Evolutionary conservation across 2,329 filamentous ascomycete genomes (phyloP), one percentile per base, ranked within the genome.

Genomic region (Orbilia blumenaviensis): DNA sequence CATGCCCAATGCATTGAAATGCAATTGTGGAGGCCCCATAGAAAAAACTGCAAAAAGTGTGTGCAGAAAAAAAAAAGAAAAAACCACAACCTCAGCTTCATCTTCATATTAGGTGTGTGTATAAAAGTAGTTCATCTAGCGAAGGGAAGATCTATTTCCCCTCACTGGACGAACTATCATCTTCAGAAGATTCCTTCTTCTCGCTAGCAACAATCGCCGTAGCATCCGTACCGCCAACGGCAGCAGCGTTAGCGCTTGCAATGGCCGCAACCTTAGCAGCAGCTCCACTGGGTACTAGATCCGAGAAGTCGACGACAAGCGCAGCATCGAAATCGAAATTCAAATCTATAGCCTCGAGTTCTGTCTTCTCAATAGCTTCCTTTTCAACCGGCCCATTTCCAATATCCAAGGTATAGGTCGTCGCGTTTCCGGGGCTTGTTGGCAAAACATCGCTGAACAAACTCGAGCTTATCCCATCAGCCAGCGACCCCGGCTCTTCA

Each of bases 401-500:
- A 18, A 66, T 8, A 27, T 76, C 72, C 12, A 77, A 23, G 1
- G 34, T 63, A 54, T 77, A 77, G 1, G 66, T 77, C 21, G 18
- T 34, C 34, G 62, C 41, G 18, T 66, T 77, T 23, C 66, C 67
- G 0, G 73, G 73, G 44, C 73, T 77, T 0, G 73, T 77, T 3
- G 73, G 73, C 27, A 77, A 21, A 16, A 77, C 25, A 42, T 77
- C 73, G 52, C 73, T 77, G 27, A 66, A 71, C 5, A 77, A 56
- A 21, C 66, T 77, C 16, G 73, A 77, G 34, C 66, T 77, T 23
- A 76, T 66, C n/a, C 52, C 66, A 58, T 77, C 73, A 14, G 46
- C 61, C 21, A 71, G 42, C 5, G 66, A 72, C 9, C 27, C 81
- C 9, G 79, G 76, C 18, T 79, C 80, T 41, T 81, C 81, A 62